Evolutionary conservation across 345 rosid genomes (phyloP).

Genomic region (Citropsis articulata): DNA sequence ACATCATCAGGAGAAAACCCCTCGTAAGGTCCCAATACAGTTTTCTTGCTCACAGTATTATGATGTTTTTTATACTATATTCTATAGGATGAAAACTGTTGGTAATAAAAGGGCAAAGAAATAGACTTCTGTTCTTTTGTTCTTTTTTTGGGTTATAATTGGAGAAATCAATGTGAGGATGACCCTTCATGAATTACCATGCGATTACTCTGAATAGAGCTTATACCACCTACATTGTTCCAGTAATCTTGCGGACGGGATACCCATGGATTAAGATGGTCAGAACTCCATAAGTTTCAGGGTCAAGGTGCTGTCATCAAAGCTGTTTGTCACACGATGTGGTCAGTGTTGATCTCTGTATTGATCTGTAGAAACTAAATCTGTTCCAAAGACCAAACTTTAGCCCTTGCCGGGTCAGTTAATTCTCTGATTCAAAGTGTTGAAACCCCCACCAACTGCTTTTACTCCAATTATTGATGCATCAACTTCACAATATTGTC

Average conservation of each 20-base stretch:
- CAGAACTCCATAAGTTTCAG: not conserved
- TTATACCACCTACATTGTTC: not conserved
- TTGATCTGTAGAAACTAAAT: not conserved
- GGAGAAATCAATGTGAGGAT: not conserved
- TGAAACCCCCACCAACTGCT: not conserved
- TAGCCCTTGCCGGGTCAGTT: not conserved
- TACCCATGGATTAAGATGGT: not conserved
- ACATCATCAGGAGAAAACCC: not conserved
- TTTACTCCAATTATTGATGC: slow-evolving; percentile 4
- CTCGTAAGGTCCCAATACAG: slow-evolving; percentile 6
- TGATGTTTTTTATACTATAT: not conserved
- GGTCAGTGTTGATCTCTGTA: not conserved
- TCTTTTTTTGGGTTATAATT: not conserved
- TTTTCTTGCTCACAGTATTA: not conserved
- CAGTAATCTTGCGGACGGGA: not conserved
- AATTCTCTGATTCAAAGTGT: not conserved
- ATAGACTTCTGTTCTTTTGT: not conserved
- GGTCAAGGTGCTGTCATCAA: not conserved
- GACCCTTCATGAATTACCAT: not conserved
- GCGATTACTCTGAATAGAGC: not conserved
- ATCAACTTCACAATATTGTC: slow-evolving; percentile 3
- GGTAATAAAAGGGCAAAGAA: no score
- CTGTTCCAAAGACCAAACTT: not conserved
- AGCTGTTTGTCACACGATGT: not conserved
- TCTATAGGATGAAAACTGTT: not conserved